phyloP scores from a whole-genome alignment of 306 rosid genomes.

The Cucurbita ficifolia region DNA sequence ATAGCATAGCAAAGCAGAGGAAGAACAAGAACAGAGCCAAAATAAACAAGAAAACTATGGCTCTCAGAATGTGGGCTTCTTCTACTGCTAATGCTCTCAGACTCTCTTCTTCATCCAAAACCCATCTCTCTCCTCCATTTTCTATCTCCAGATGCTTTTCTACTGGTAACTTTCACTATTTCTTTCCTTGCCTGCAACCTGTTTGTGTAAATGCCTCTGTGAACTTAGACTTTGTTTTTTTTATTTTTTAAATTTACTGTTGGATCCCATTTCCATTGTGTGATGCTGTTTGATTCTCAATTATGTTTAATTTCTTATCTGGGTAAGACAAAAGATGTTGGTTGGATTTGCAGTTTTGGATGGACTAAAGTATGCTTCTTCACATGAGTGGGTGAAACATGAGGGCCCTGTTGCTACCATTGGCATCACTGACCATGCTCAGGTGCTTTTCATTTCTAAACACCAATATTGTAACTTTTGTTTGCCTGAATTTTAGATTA shows the following conservation, averaged over 20 bases:
- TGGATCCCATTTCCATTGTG: neutral
- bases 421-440: constrained; percentile 92
- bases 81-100: constrained; percentile 83
- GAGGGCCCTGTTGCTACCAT: constrained; percentile 78
- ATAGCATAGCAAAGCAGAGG: neutral
- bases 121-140: constrained; percentile 43
- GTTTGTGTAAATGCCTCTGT: neutral
- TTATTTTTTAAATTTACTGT: neutral
- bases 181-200: neutral
- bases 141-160: constrained; percentile 74
- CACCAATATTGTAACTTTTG: neutral
- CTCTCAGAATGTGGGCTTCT: constrained; percentile 94
- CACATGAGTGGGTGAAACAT: constrained; percentile 98
- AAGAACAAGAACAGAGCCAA: neutral
- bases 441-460: constrained; percentile 27
- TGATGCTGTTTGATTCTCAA: neutral
- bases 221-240: neutral
- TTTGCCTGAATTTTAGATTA: neutral
- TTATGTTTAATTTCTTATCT: neutral
- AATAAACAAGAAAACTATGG: constrained; percentile 26
- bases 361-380: constrained; percentile 80
- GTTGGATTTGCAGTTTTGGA: constrained; percentile 53
- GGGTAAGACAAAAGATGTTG: neutral
- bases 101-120: constrained; percentile 44
- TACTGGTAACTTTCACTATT: constrained; percentile 24